These are phyloP conservation scores for Mycena capillaripes DNA, from an alignment of 768 basidiomycete genomes.

Conservation along the genomic window DNA sequence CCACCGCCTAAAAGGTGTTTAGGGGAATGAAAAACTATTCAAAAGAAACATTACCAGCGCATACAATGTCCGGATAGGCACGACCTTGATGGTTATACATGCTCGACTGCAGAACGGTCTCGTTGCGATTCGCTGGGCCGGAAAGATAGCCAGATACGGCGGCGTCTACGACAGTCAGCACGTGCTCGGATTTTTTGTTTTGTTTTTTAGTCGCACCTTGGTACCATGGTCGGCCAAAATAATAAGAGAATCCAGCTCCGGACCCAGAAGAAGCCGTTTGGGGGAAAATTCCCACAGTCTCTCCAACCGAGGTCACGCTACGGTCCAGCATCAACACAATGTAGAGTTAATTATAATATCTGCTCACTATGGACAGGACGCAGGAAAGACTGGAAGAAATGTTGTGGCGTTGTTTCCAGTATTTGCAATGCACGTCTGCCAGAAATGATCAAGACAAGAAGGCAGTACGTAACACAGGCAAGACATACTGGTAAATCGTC, in stretches of 20 bases:
- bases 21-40: conserved; percentile 39
- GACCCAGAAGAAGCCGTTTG: conserved; percentile 34
- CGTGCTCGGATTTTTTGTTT: too few relatives aligned
- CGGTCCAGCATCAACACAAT: conserved; percentile 10
- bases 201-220: conserved; percentile 46
- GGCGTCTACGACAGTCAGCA: neutral
- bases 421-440: conserved; percentile 43
- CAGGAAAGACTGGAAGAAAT: conserved; percentile 49
- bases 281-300: neutral
- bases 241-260: conserved; percentile 58
- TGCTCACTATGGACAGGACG: conserved; percentile 37
- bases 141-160: conserved; percentile 40
- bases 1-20: conserved; percentile 16
- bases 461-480: conserved; percentile 43
- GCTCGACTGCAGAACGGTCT: conserved; percentile 33
- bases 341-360: neutral
- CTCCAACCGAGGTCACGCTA: conserved; percentile 33
- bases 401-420: conserved; percentile 41
- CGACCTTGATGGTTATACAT: conserved; percentile 52
- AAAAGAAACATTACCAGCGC: conserved; percentile 48
- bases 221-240: conserved; percentile 52
- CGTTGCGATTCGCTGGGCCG: conserved; percentile 39
- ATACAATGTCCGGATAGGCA: conserved; percentile 52
- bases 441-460: conserved; percentile 38
- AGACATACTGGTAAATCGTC: conserved; percentile 47